Conservation (phyloP, 2,329 filamentous ascomycete genomes). For the Orbilia ellipsospora region DNA sequence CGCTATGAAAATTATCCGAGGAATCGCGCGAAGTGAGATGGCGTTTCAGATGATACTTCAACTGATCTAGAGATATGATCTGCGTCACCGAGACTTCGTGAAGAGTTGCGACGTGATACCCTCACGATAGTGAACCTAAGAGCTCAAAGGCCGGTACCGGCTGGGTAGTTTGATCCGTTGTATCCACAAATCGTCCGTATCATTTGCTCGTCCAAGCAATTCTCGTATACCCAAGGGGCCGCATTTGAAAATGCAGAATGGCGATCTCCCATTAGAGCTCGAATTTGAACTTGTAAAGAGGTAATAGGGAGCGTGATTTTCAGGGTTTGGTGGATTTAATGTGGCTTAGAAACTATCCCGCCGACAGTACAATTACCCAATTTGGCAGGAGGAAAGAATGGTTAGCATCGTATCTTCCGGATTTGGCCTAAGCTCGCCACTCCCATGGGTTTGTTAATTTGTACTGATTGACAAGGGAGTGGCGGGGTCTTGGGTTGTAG, state of each 20-base stretch:
- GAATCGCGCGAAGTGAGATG: slow-evolving; percentile 1
- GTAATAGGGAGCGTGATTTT: slow-evolving; percentile 42
- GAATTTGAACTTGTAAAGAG: slow-evolving; percentile 23
- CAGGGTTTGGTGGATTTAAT: slow-evolving; percentile 11
- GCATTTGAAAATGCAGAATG: slow-evolving; percentile 14
- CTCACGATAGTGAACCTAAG: neutral
- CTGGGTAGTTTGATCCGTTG: slow-evolving; percentile 15
- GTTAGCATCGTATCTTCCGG: neutral
- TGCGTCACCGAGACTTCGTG: neutral
- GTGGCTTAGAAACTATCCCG: slow-evolving; percentile 17
- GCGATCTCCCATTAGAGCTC: slow-evolving; percentile 23
- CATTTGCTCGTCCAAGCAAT: slow-evolving; percentile 7
- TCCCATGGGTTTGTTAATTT: no score
- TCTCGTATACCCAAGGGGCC: neutral
- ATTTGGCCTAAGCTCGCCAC: neutral
- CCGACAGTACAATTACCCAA: slow-evolving; percentile 30
- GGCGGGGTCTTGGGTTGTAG: no score
- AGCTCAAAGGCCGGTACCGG: slow-evolving; percentile 9
- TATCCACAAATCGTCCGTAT: slow-evolving; percentile 17
- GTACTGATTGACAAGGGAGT: no score
- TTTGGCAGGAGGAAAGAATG: slow-evolving; percentile 24
- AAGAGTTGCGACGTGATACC: neutral
- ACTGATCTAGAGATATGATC: slow-evolving; percentile 1
- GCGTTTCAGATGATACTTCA: no score
- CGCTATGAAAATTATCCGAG: slow-evolving; percentile 46